Percentiles rank a stretch among this genome's conserved stretches.
These are phyloP conservation scores for Cutaneotrichosporon dermatis DNA, from an alignment of 1,284 basidiomycete species.

Conservation along the genomic window DNA sequence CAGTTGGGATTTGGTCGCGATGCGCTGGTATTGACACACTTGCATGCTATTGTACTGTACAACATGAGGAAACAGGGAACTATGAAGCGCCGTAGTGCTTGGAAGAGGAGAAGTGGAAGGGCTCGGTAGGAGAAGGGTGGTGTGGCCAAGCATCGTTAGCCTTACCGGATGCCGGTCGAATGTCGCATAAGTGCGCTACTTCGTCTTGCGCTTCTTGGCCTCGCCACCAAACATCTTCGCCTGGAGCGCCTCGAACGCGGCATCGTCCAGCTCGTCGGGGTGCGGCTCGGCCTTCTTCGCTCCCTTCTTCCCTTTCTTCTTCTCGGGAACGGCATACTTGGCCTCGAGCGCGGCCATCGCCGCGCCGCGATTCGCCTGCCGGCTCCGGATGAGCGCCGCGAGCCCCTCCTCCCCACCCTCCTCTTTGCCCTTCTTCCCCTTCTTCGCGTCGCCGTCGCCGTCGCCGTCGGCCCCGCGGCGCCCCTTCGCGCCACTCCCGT, in stretches of 20 bases:
- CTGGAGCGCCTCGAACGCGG: conserved; percentile 43
- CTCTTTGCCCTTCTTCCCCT: conserved; percentile 48
- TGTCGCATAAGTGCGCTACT: too few species aligned
- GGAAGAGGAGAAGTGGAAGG: too few species aligned
- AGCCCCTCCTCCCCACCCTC: conserved; percentile 62
- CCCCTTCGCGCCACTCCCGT: conserved; percentile 70
- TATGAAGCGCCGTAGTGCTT: too few species aligned
- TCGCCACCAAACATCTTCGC: conserved; percentile 35
- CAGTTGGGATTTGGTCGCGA: too few species aligned
- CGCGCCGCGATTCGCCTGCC: conserved; percentile 61
- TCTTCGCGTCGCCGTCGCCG: conserved; percentile 53
- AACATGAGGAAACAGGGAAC: too few species aligned
- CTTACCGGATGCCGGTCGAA: too few species aligned
- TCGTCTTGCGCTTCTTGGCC: conserved; percentile 11
- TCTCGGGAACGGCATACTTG: conserved; percentile 59
- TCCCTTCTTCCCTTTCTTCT: conserved; percentile 15
- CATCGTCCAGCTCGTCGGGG: conserved; percentile 41
- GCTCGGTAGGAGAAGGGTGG: too few species aligned
- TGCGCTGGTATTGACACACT: too few species aligned
- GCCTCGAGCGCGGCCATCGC: conserved; percentile 74
- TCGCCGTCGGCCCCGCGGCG: conserved; percentile 52
- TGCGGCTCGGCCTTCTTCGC: conserved; percentile 12
- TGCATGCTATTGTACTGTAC: not conserved
- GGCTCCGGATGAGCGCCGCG: conserved; percentile 75
- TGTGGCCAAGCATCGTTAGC: too few species aligned